Conservation (phyloP, 805 yeast species). For the Wickerhamiella kurtzmanii region DNA sequence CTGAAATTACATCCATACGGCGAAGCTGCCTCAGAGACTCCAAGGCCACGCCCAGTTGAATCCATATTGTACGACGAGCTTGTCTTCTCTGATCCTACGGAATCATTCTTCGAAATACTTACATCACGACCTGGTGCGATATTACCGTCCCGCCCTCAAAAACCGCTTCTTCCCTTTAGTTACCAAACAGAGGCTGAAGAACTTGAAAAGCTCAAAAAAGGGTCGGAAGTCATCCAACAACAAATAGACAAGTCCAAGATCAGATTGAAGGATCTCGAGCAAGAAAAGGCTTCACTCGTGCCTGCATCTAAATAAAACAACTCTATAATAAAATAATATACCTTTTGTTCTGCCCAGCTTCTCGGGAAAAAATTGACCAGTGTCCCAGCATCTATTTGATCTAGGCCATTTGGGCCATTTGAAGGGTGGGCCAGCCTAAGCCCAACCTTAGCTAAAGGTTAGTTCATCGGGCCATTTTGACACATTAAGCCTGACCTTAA, state of each 20-base stretch:
- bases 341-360: too few relatives aligned
- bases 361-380: too few relatives aligned
- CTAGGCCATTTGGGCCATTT: too few relatives aligned
- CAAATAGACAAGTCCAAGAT: conserved; percentile 33
- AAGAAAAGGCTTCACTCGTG: conserved; percentile 18
- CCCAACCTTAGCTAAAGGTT: conserved; percentile 26
- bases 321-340: too few relatives aligned
- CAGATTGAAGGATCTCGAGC: conserved; percentile 26
- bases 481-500: not conserved
- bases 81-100: conserved; percentile 93
- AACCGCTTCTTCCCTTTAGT: conserved; percentile 26
- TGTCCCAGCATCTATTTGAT: too few relatives aligned
- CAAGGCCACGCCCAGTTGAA: conserved; percentile 34
- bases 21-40: conserved; percentile 19
- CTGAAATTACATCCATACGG: conserved; percentile 81
- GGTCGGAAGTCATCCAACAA: conserved; percentile 31
- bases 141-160: conserved; percentile 26
- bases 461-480: too few relatives aligned
- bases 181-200: conserved; percentile 52
- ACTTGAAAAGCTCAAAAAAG: conserved; percentile 39
- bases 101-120: conserved; percentile 63
- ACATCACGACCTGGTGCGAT: conserved; percentile 35
- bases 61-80: conserved; percentile 72
- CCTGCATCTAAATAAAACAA: too few relatives aligned
- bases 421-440: conserved; percentile 35